A percentile compares a stretch with the other conserved stretches of the same genome.
Evolutionary conservation across 768 basidiomycete genomes (phyloP).

Genomic region (Holtermanniella nyarrowii): DNA sequence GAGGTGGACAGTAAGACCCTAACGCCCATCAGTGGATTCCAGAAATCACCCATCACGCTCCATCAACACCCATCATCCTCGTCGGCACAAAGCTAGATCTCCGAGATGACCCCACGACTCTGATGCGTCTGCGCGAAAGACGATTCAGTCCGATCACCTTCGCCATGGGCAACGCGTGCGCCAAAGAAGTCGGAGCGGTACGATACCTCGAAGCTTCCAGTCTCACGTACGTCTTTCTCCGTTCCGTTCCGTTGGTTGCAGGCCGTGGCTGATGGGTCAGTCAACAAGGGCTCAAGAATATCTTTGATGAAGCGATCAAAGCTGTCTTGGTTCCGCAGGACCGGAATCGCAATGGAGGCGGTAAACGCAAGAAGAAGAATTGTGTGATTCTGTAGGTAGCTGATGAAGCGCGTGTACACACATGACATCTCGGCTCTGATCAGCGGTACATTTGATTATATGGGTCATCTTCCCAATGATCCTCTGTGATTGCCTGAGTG

Average conservation of each 20-base stretch:
- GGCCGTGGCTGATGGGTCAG: too few relatives aligned
- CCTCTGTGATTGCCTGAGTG: slow-evolving; percentile 56
- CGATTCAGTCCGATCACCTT: slow-evolving; percentile 36
- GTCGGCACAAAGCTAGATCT: slow-evolving; percentile 92
- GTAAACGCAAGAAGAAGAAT: neutral
- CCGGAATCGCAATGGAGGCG: neutral
- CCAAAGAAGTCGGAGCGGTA: slow-evolving; percentile 87
- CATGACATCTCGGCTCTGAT: neutral
- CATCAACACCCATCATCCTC: slow-evolving; percentile 81
- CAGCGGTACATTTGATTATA: slow-evolving; percentile 1
- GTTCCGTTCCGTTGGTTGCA: too few relatives aligned
- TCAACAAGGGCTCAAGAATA: slow-evolving; percentile 40
- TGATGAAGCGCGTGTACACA: too few relatives aligned
- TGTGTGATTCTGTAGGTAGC: neutral
- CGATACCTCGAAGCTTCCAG: slow-evolving; percentile 46
- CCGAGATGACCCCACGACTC: slow-evolving; percentile 72
- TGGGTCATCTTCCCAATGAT: slow-evolving; percentile 42
- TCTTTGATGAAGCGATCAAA: slow-evolving; percentile 43
- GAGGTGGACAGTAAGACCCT: neutral
- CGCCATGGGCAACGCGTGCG: slow-evolving; percentile 68
- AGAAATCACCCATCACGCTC: slow-evolving; percentile 56
- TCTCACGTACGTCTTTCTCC: slow-evolving; percentile 26
- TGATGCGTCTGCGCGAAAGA: slow-evolving; percentile 41
- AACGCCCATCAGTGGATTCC: slow-evolving; percentile 10
- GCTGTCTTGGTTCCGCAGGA: slow-evolving; percentile 16